phyloP scores from a whole-genome alignment of 73 alveolate species.

The Stentor roeselii region DNA sequence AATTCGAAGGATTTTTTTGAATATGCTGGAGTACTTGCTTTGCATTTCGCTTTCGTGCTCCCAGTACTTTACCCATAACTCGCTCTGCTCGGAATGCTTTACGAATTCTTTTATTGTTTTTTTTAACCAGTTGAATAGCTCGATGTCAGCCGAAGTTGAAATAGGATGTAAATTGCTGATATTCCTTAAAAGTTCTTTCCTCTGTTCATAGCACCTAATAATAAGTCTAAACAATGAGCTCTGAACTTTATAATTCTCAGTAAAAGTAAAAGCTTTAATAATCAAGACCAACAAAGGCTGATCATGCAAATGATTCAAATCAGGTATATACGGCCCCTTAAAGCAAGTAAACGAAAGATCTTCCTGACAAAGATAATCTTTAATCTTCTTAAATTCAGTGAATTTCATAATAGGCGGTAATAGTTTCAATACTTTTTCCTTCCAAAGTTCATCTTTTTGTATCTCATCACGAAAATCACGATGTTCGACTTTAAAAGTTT shows the following conservation, averaged over 20 bases:
- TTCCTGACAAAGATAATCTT: not conserved
- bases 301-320: not conserved
- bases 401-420: not conserved
- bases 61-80: conserved; percentile 28
- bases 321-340: not conserved
- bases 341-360: not conserved
- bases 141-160: not conserved
- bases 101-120: not conserved
- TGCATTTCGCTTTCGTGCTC: not conserved
- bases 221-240: not conserved
- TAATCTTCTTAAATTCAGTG: not conserved
- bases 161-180: conserved; percentile 7
- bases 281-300: not conserved
- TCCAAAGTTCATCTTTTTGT: too few relatives aligned
- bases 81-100: conserved; percentile 4
- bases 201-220: not conserved
- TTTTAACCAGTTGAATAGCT: conserved; percentile 15
- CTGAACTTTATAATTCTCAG: conserved; percentile 22
- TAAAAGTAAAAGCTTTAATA: not conserved
- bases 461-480: not conserved
- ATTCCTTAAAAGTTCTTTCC: not conserved
- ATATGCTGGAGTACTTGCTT: not conserved
- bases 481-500: too few relatives aligned
- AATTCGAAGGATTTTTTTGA: not conserved
- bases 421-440: not conserved